phyloP scores from a whole-genome alignment of 495 filamentous ascomycete genomes.

The Alectoria sarmentosa region DNA sequence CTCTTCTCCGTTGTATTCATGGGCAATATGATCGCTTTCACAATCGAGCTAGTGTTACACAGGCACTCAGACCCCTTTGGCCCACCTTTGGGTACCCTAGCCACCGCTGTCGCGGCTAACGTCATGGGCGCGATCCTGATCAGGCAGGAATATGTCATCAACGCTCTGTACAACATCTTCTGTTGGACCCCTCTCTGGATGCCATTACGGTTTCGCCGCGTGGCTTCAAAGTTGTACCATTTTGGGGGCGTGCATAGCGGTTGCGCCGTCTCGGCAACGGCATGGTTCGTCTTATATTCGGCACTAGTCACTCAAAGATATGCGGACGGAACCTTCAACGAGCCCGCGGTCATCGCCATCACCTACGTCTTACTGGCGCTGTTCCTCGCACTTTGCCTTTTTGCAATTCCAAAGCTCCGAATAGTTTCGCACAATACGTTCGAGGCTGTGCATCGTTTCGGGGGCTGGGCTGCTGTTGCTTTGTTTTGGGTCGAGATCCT shows the following conservation, averaged over 20 bases:
- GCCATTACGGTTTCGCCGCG: constrained; percentile 55
- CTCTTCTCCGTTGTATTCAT: constrained; percentile 47
- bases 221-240: constrained; percentile 68
- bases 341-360: constrained; percentile 22
- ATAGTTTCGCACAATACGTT: constrained; percentile 45
- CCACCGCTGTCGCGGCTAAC: constrained; percentile 47
- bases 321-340: constrained; percentile 18
- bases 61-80: constrained; percentile 26
- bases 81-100: constrained; percentile 20
- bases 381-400: constrained; percentile 27
- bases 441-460: constrained; percentile 50
- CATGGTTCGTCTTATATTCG: constrained; percentile 63
- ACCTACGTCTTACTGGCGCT: constrained; percentile 24
- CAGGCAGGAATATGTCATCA: constrained; percentile 70
- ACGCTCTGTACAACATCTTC: constrained; percentile 57
- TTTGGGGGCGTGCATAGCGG: constrained; percentile 73
- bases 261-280: constrained; percentile 56
- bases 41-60: constrained; percentile 31
- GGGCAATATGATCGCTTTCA: constrained; percentile 46
- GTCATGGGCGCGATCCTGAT: constrained; percentile 51
- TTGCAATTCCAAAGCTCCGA: constrained; percentile 25
- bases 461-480: constrained; percentile 44
- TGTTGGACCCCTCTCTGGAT: constrained; percentile 51
- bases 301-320: constrained; percentile 44
- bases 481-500: constrained; percentile 33